These are phyloP conservation scores for Zizania latifolia DNA, from an alignment of 176 grass and related monocot genomes.

Conservation along the genomic window DNA sequence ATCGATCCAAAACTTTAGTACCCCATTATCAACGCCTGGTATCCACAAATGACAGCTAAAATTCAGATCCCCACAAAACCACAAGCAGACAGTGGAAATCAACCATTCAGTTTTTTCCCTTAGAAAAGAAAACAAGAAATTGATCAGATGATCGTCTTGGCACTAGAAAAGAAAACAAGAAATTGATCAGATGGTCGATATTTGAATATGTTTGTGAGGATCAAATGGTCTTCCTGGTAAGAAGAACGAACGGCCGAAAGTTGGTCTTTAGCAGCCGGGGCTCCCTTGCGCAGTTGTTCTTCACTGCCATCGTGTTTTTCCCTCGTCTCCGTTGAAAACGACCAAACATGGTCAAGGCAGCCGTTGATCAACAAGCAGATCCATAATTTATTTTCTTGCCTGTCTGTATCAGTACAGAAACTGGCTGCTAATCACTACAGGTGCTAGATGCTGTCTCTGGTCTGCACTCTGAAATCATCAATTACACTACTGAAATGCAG, in stretches of 20 bases:
- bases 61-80: no score
- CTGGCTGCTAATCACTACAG: background rate
- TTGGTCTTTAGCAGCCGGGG: constrained; percentile 40
- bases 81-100: background rate
- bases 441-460: background rate
- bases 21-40: no score
- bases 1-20: no score
- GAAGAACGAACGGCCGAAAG: background rate
- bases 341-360: background rate
- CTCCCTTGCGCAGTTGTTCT: background rate
- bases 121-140: background rate
- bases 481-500: constrained; percentile 7
- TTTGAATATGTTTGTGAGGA: background rate
- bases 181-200: background rate
- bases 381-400: constrained; percentile 13
- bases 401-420: background rate
- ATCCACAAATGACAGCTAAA: no score
- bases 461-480: background rate
- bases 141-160: background rate
- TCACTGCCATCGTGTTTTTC: background rate
- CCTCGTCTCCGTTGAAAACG: background rate
- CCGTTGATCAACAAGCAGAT: background rate
- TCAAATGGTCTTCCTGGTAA: background rate
- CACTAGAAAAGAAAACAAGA: no score
- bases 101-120: background rate